Percentiles rank a stretch among this genome's conserved stretches.
Evolutionary conservation across 192 early-diverging fungal species (phyloP).

Genomic region (Globomyces pollinis-pini): DNA sequence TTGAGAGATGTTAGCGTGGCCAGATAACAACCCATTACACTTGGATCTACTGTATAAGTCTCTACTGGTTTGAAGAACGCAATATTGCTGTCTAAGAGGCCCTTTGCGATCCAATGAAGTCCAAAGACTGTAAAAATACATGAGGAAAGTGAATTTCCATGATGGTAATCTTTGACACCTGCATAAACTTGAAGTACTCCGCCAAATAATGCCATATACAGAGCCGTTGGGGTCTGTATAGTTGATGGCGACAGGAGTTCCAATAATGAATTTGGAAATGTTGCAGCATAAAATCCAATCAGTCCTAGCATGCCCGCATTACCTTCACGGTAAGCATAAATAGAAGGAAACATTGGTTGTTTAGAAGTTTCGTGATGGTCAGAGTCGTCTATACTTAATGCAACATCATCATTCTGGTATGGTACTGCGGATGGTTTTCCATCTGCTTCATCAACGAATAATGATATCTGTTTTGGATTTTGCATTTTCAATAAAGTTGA

Average conservation of each 20-base stretch:
- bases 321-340: constrained; percentile 2
- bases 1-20: background rate
- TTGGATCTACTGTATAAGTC: background rate
- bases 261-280: background rate
- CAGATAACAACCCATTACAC: background rate
- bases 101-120: background rate
- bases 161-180: background rate
- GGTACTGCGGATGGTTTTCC: too few relatives aligned
- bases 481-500: too few relatives aligned
- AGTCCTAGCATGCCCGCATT: constrained; percentile 6
- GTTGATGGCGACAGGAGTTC: background rate
- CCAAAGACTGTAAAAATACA: constrained; percentile 5
- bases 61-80: background rate
- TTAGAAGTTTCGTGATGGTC: background rate
- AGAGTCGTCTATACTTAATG: too few relatives aligned
- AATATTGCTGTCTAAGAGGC: background rate
- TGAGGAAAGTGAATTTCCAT: background rate
- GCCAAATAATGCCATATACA: background rate
- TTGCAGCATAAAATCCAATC: background rate
- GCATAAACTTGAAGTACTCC: background rate
- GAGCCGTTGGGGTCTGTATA: background rate
- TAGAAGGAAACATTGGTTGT: background rate
- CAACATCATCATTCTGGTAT: too few relatives aligned
- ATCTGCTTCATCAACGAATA: too few relatives aligned
- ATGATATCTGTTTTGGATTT: too few relatives aligned